Percentiles rank a stretch among this genome's conserved stretches.
Evolutionary conservation across 768 basidiomycete genomes (phyloP).

Genomic region (Tylopilus felleus): DNA sequence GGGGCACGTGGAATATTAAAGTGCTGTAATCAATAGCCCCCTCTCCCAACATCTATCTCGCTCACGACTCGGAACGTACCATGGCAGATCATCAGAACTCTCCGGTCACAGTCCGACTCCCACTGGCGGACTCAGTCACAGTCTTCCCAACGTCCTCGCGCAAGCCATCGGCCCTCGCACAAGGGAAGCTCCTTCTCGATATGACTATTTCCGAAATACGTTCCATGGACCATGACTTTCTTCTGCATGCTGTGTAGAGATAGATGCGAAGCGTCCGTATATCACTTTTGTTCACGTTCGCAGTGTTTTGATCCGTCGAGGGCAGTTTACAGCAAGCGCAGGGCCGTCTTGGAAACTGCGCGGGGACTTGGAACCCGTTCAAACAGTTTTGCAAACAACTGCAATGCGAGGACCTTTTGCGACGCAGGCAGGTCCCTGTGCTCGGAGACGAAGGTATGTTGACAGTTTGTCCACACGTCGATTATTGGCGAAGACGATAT

Average conservation of each 20-base stretch:
- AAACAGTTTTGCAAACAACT: neutral
- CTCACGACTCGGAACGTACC: neutral
- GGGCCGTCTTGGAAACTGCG: neutral
- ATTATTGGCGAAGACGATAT: neutral
- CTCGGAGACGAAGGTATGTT: neutral
- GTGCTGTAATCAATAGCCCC: too few relatives aligned
- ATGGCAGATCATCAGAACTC: neutral
- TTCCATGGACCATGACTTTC: neutral
- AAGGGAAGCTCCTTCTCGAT: conserved; percentile 5
- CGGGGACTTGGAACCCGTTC: neutral
- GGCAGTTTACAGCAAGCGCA: neutral
- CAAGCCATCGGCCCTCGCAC: neutral
- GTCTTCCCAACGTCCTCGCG: conserved; percentile 9
- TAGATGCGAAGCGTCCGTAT: neutral
- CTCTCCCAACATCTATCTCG: neutral
- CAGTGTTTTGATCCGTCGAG: too few relatives aligned
- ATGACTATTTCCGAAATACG: neutral
- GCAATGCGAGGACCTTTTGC: neutral
- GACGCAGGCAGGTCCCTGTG: neutral
- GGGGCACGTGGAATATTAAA: too few relatives aligned
- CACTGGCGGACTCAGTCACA: neutral
- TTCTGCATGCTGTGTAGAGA: too few relatives aligned
- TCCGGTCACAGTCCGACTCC: too few relatives aligned
- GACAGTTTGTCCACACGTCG: neutral
- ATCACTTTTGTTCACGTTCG: neutral